Base-by-base conservation (phyloP, 352 stramenopile genomes). In the Ochromonadaceae sp. region DNA sequence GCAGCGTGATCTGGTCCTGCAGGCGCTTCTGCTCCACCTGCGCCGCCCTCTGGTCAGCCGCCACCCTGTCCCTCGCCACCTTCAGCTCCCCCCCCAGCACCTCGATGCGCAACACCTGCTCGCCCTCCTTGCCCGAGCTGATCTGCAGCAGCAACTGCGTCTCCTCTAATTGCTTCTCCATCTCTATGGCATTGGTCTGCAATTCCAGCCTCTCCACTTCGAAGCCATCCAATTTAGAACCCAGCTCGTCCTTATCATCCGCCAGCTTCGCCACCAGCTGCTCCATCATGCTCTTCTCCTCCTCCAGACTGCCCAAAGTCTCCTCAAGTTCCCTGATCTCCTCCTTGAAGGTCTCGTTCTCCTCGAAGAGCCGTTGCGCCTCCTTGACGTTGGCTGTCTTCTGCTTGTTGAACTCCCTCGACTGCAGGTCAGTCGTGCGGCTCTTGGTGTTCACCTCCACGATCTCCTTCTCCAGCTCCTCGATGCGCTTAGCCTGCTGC, bases 101-200 rank as follows among this genome's bases (percentile, higher is more conserved):
- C 40, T 78, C 72, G 49, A 80, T 74, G 68, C 79, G 73, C 40
- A 66, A 56, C 7, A 75, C 67, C 46, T 76, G 67, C 30, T 75
- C 66, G 38, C 72, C 63, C 48, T 77, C 65, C 43, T 75, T 74
- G 22, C 32, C 25, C n/a, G 40, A 38, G 0, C 58, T 55, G 32
- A 65, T 40, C 25, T 56, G 62, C 22, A 65, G 58, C 40, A 65
- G 34, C 40, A 38, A 9, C 58, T 66, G 62, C 10, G 32, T 22
- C 22, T 32, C n/a, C 15, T 66, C 58, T 26, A 31, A n/a, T 38
- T 66, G 38, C 25, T 66, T 66, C 14, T 25, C 49, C n/a, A 30
- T 35, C n/a, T 58, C 22, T 20, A 40, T 39, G 38, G 65, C 26
- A 7, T 36, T 15, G 9, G 25, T 15, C 58, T 66, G 62, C 25